Percentiles rank a stretch among this genome's conserved stretches.
These are phyloP conservation scores for Pichia sp. DNA, from an alignment of 1,139 yeast genomes.

Conservation along the genomic window DNA sequence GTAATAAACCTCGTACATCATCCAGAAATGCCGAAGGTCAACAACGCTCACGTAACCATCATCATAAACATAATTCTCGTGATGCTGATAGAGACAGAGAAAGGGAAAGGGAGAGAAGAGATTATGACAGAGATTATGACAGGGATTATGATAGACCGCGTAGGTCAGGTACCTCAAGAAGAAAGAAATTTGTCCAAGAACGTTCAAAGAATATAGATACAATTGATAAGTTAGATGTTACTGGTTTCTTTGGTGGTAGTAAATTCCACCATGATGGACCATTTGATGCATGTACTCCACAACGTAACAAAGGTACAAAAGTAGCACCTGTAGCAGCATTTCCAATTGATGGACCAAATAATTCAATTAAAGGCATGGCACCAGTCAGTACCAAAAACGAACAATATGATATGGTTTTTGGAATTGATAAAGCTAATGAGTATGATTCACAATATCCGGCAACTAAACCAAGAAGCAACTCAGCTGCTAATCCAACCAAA, in stretches of 20 bases:
- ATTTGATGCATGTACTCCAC: slow-evolving; percentile 96
- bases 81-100: slow-evolving; percentile 4
- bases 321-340: slow-evolving; percentile 93
- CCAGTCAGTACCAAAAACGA: slow-evolving; percentile 39
- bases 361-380: slow-evolving; percentile 63
- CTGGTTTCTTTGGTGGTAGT: slow-evolving; percentile 89
- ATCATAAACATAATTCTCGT: slow-evolving; percentile 6
- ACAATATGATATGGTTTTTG: slow-evolving; percentile 57
- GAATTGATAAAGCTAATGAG: slow-evolving; percentile 30
- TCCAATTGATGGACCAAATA: slow-evolving; percentile 93
- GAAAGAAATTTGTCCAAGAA: slow-evolving; percentile 26
- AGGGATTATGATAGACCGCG: slow-evolving; percentile 11
- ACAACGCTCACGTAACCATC: slow-evolving; percentile 6
- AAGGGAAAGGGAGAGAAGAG: slow-evolving; percentile 12
- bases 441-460: not conserved
- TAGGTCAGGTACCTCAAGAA: slow-evolving; percentile 18
- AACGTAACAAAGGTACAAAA: slow-evolving; percentile 73
- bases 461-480: slow-evolving; percentile 6
- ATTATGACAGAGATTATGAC: slow-evolving; percentile 8
- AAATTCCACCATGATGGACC: slow-evolving; percentile 99
- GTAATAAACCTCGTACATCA: not conserved
- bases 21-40: not conserved
- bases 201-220: slow-evolving; percentile 67
- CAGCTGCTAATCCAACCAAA: slow-evolving; percentile 11
- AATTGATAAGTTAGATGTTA: slow-evolving; percentile 89